Base-by-base conservation (phyloP, 1,284 basidiomycete species). In the Ustilago crameri region DNA sequence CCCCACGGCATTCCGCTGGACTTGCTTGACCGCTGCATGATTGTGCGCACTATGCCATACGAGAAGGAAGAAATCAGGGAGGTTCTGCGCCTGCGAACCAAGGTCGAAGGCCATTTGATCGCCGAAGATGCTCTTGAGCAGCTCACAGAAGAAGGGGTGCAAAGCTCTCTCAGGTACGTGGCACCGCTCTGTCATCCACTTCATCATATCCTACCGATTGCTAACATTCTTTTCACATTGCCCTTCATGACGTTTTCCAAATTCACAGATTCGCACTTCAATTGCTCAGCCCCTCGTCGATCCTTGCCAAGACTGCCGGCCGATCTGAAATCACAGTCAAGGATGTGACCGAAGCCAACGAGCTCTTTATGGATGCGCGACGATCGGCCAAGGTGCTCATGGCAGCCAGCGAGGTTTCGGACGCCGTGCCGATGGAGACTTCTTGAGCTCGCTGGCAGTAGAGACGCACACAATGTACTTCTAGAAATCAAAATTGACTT, bases 1-100 rank as follows among this genome's bases (percentile, higher is more conserved):
- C 93, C 96, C 0, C 95, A 98, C 83, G 96, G 95, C 22, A 88
- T 98, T 52, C 96, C 95, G 5, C 88, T 95, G 50, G 95, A 98
- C 85, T 86, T 98, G 24, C 87, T 98, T 44, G 95, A 98, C 85
- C 88, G 95, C 58, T 98, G 95, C 85, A 90, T 98, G 87, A 98
- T 98, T 66, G 94, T 98, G 41, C 92, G 93, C 81, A 98, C 95
- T 1, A 88, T 92, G 60, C 87, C 89, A 7, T 96, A 98, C 84
- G 88, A 88, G 10, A 88, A 89, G 41, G 91, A 92, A 9, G 93
- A 98, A 82, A 91, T 98, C 62, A 89, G 89, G 41, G 90, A 90
- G 80, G 93, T 98, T 24, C 87, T 98, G 5, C 90, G 92, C 74
- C 86, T 95, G 51, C 89, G 95, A 52, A 91, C 92, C 26, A 90